phyloP scores from a whole-genome alignment of 78 protist species.

The Emiliania huxleyi region DNA sequence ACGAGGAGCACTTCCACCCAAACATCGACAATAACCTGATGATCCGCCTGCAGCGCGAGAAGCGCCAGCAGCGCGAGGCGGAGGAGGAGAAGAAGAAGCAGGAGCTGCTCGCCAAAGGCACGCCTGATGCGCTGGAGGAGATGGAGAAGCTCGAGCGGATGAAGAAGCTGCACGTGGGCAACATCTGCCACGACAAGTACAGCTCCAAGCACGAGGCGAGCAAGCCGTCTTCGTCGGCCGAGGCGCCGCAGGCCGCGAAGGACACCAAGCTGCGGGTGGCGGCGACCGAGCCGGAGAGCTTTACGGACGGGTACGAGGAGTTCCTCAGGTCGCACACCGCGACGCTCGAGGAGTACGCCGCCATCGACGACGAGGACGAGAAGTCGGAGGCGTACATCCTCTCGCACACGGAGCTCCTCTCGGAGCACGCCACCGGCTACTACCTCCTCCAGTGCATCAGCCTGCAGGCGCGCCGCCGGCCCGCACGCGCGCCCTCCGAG shows the following conservation, averaged over 20 bases:
- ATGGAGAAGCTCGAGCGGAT: not conserved
- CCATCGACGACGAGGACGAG: not conserved
- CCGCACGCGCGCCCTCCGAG: too few relatives aligned
- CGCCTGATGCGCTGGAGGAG: not conserved
- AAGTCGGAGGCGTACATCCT: not conserved
- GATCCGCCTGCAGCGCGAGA: constrained; percentile 42
- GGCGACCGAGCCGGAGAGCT: not conserved
- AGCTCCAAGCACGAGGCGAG: constrained; percentile 7
- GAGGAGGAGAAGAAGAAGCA: not conserved
- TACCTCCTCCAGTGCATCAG: constrained; percentile 34
- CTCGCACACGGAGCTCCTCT: constrained; percentile 12
- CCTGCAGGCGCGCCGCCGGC: not conserved
- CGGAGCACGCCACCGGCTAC: constrained; percentile 44
- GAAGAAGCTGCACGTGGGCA: constrained; percentile 43
- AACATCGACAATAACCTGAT: constrained; percentile 55
- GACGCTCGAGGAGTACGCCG: not conserved
- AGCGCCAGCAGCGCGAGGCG: constrained; percentile 41
- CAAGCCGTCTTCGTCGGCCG: not conserved
- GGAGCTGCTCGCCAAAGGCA: not conserved
- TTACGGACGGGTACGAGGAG: not conserved
- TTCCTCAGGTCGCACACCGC: constrained; percentile 14
- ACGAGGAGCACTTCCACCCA: constrained; percentile 60
- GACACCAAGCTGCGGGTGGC: not conserved
- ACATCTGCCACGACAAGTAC: constrained; percentile 45
- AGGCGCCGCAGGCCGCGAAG: not conserved